Evolutionary conservation across 805 yeast genomes (phyloP).

Genomic region (Cyberlindnera euphorbiae): DNA sequence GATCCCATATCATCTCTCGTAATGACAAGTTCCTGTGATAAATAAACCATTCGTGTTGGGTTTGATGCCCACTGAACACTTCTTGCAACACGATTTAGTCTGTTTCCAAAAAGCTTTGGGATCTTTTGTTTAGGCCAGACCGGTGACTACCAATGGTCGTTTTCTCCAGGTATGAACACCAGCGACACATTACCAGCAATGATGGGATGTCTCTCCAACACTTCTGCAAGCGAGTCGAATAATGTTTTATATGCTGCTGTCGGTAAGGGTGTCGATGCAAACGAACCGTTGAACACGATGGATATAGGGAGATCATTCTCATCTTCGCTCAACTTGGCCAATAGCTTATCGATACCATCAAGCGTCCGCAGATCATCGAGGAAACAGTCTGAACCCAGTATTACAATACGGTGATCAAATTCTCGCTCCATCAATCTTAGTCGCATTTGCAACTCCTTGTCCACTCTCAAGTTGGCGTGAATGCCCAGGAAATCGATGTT

Average conservation of each 20-base stretch:
- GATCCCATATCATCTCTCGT: slow-evolving; percentile 69
- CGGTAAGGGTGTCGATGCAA: slow-evolving; percentile 59
- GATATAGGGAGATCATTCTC: slow-evolving; percentile 53
- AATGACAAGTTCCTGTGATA: slow-evolving; percentile 78
- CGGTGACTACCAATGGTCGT: slow-evolving; percentile 90
- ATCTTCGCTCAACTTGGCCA: slow-evolving; percentile 48
- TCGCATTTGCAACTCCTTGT: slow-evolving; percentile 50
- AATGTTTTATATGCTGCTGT: slow-evolving; percentile 55
- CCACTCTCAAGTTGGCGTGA: slow-evolving; percentile 52
- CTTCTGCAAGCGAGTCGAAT: slow-evolving; percentile 69
- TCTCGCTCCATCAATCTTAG: slow-evolving; percentile 54
- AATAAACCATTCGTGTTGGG: slow-evolving; percentile 72
- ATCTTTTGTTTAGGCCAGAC: slow-evolving; percentile 72
- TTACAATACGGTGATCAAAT: slow-evolving; percentile 54
- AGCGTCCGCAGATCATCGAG: slow-evolving; percentile 56
- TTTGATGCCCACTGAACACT: slow-evolving; percentile 62
- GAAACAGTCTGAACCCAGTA: slow-evolving; percentile 72
- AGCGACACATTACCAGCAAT: slow-evolving; percentile 51
- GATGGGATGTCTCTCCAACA: slow-evolving; percentile 55
- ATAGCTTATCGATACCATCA: slow-evolving; percentile 62
- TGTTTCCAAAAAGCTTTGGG: slow-evolving; percentile 65
- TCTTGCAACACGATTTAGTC: slow-evolving; percentile 55
- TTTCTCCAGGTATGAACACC: slow-evolving; percentile 79
- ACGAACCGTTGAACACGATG: slow-evolving; percentile 80
- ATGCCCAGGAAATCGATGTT: slow-evolving; percentile 64